These are phyloP conservation scores for Sisymbrium irio DNA, from an alignment of 345 rosid species.

Conservation along the genomic window DNA sequence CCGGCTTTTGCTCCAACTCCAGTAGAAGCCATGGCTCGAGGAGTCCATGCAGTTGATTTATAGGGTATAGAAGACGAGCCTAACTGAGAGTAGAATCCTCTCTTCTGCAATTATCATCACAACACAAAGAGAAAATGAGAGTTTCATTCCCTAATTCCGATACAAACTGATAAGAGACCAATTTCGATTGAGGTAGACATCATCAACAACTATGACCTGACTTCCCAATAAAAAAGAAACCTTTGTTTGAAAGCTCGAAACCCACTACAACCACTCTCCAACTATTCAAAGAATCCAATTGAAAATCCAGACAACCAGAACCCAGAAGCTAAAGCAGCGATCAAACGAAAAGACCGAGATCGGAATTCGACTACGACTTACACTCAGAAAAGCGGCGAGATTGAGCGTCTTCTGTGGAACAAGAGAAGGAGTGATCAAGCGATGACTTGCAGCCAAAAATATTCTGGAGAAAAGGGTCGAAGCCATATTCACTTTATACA, in stretches of 20 bases:
- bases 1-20: constrained; percentile 32
- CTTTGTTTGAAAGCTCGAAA: constrained; percentile 11
- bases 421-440: constrained; percentile 41
- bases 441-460: constrained; percentile 43
- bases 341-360: neutral
- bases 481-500: constrained; percentile 47
- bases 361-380: constrained; percentile 31
- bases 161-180: neutral
- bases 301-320: neutral
- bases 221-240: neutral
- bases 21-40: constrained; percentile 54
- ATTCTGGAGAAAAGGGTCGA: constrained; percentile 46
- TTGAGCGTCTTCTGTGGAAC: constrained; percentile 29
- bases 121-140: constrained; percentile 1
- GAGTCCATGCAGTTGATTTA: constrained; percentile 35
- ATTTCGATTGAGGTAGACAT: neutral
- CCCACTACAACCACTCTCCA: constrained; percentile 9
- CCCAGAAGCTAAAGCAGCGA: neutral
- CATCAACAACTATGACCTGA: constrained; percentile 5
- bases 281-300: neutral
- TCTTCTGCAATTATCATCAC: constrained; percentile 44
- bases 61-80: constrained; percentile 22
- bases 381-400: constrained; percentile 42
- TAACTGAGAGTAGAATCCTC: constrained; percentile 34
- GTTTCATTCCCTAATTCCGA: neutral